Conservation (phyloP, 768 basidiomycete species). For the Calocera cornea region DNA sequence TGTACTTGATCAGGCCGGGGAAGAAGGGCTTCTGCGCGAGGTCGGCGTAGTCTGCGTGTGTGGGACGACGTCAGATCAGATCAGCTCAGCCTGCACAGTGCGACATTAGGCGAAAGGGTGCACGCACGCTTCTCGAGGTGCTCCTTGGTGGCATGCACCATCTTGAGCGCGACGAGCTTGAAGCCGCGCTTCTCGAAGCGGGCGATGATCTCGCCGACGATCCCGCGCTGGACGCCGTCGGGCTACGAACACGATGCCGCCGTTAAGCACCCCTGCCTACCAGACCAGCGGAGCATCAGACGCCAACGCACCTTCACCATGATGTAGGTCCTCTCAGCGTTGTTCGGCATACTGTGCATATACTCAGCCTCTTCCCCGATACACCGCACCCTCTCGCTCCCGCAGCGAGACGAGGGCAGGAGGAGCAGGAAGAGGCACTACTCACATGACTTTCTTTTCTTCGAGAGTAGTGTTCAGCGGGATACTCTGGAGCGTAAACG, state of each 20-base stretch:
- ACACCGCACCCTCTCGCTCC: no score
- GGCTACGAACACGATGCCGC: slow-evolving; percentile 42
- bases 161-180: slow-evolving; percentile 92
- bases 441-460: slow-evolving; percentile 1
- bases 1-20: slow-evolving; percentile 91
- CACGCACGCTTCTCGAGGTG: slow-evolving; percentile 81
- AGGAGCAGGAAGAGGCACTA: no score
- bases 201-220: slow-evolving; percentile 88
- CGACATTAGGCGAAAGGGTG: neutral
- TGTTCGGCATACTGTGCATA: slow-evolving; percentile 40
- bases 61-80: neutral
- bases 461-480: neutral
- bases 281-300: slow-evolving; percentile 8
- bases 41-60: slow-evolving; percentile 73
- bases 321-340: slow-evolving; percentile 85
- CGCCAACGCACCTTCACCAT: slow-evolving; percentile 97
- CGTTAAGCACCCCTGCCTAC: neutral
- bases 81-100: no score
- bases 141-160: slow-evolving; percentile 59
- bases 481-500: neutral
- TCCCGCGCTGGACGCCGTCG: slow-evolving; percentile 94
- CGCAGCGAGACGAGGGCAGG: no score
- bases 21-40: slow-evolving; percentile 92
- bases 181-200: slow-evolving; percentile 97
- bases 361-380: no score